Base-by-base conservation (phyloP, 805 yeast genomes). In the Candida ovalis region DNA sequence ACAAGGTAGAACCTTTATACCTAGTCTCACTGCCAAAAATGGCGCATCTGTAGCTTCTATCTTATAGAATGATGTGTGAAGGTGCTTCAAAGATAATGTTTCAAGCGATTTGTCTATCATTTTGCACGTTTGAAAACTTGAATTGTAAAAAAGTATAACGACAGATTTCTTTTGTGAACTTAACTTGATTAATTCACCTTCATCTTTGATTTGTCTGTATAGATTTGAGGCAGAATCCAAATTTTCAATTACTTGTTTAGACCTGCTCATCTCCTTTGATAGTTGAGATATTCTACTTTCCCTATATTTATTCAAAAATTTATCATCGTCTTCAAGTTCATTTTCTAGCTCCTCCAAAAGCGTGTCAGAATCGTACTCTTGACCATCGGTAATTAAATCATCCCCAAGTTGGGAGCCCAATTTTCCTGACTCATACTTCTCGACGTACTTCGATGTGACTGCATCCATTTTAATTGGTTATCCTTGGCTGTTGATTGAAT, bases 1-100 rank as follows among this genome's bases (percentile, higher is more conserved):
- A 54, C 82, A 83, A 0, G 96, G 96, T 4, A 88, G 70, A 10
- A 84, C 81, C 60, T 84, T 79, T 43, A 89, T 73, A 2, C 72
- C 69, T 36, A 89, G 72, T 59, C 80, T 81, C 2, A 80, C 67
- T 4, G 81, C 88, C 40, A 89, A 68, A 59, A 88, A 88, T 3
- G 95, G 90, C 1, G 91, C 86, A 35, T 76, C 68, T 32, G 72
- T 76, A 0, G 87, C 96, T 46, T 75, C 71, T 3, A 86, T 75
- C 41, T 76, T 72, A 19, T 76, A 63, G 49, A 85, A 78, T 48
- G 71, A 72, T 1, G 86, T 71, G 2, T 70, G 68, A 42, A 84
- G 59, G 64, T 88, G 87, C 52, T 76, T 78, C 48, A 73, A 73
- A 1, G 92, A 81, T 7, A 88, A 58, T 18, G 63, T 56, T 38